Conservation (phyloP, 345 rosid genomes). For the Linum tenue region DNA sequence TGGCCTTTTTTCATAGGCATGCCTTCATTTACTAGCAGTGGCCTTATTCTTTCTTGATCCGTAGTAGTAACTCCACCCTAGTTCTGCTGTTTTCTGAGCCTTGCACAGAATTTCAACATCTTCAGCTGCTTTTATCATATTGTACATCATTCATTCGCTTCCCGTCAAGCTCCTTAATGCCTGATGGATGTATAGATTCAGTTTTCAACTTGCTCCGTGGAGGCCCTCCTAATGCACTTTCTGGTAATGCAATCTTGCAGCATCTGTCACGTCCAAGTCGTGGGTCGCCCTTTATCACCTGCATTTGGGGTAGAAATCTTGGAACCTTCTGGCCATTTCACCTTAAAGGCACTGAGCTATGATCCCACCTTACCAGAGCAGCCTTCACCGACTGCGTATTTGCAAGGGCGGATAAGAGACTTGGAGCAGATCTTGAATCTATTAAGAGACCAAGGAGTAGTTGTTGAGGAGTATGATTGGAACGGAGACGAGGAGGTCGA, state of each 20-base stretch:
- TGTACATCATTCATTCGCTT: too few species aligned
- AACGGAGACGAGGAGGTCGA: slow-evolving; percentile 28
- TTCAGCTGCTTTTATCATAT: too few species aligned
- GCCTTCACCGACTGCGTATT: slow-evolving; percentile 4
- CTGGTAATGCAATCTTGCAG: slow-evolving; percentile 33
- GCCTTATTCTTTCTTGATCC: background rate
- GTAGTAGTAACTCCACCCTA: background rate
- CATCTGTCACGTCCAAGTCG: slow-evolving; percentile 51
- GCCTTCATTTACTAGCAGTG: too few species aligned
- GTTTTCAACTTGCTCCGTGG: background rate
- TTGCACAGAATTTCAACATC: too few species aligned
- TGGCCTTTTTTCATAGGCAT: too few species aligned
- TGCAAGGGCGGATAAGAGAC: slow-evolving; percentile 25
- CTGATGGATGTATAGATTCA: background rate
- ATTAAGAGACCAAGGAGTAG: slow-evolving; percentile 31
- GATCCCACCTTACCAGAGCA: slow-evolving; percentile 20
- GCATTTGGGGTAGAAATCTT: slow-evolving; percentile 33
- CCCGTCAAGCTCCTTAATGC: background rate
- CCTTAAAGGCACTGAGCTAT: slow-evolving; percentile 37
- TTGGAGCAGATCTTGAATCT: slow-evolving; percentile 44
- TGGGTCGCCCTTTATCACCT: slow-evolving; percentile 53
- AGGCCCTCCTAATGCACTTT: slow-evolving; percentile 7
- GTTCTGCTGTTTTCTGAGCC: too few species aligned
- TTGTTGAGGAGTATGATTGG: slow-evolving; percentile 31
- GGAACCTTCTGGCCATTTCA: slow-evolving; percentile 45